phyloP scores from a whole-genome alignment of 495 filamentous ascomycete species.

The Geopyxis carbonaria region DNA sequence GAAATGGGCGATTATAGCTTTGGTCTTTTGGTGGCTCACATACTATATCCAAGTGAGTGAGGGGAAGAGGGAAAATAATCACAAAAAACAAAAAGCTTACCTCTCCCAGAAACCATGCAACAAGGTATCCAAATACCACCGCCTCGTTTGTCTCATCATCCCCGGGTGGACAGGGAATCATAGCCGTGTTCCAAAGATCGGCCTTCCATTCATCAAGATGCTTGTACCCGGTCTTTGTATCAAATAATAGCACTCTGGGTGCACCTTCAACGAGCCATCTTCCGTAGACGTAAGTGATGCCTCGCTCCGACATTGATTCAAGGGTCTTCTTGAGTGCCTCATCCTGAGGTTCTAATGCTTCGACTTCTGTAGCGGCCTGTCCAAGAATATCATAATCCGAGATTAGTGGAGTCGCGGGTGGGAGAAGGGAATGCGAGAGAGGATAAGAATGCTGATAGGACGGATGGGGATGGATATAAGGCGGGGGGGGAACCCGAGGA shows the following conservation, averaged over 20 bases:
- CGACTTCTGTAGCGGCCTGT: slow-evolving; percentile 87
- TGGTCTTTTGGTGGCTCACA: slow-evolving; percentile 74
- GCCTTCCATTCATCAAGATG: slow-evolving; percentile 95
- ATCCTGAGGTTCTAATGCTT: slow-evolving; percentile 70
- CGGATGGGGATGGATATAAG: slow-evolving; percentile 6
- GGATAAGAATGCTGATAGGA: slow-evolving; percentile 1
- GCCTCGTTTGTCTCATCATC: slow-evolving; percentile 96
- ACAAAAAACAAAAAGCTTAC: slow-evolving; percentile 33
- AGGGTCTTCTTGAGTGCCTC: slow-evolving; percentile 68
- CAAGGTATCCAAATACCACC: slow-evolving; percentile 90
- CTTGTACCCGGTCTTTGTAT: slow-evolving; percentile 79
- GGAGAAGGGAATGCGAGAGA: slow-evolving; percentile 2
- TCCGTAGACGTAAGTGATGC: slow-evolving; percentile 80
- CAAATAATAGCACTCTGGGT: slow-evolving; percentile 81
- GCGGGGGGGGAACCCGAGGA: slow-evolving; percentile 1
- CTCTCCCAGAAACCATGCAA: slow-evolving; percentile 97
- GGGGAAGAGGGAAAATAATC: slow-evolving; percentile 16
- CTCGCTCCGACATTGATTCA: slow-evolving; percentile 72
- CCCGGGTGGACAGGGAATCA: slow-evolving; percentile 75
- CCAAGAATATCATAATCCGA: slow-evolving; percentile 10
- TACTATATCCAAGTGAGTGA: no score
- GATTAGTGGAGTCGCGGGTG: slow-evolving; percentile 12
- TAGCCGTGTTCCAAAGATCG: slow-evolving; percentile 84
- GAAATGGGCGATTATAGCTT: slow-evolving; percentile 91
- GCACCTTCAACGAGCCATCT: slow-evolving; percentile 96